phyloP scores from a whole-genome alignment of 805 yeast genomes.

The Jamesozyma jinghongensis region DNA sequence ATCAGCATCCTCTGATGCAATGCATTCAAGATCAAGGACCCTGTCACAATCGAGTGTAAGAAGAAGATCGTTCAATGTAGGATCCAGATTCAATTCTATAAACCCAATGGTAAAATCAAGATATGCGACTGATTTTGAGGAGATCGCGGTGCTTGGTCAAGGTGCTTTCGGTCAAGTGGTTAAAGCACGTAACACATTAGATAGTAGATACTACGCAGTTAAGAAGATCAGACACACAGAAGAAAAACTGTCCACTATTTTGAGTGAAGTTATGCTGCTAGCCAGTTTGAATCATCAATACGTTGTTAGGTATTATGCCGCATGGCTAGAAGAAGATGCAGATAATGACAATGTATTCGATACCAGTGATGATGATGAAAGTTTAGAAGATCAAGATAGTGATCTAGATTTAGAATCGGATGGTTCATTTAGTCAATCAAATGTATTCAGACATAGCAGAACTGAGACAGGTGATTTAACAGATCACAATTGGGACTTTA shows the following conservation, averaged over 20 bases:
- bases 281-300: conserved; percentile 92
- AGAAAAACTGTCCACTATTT: conserved; percentile 65
- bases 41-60: conserved; percentile 21
- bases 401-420: conserved; percentile 9
- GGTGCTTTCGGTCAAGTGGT: conserved; percentile 99
- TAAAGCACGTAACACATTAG: conserved; percentile 87
- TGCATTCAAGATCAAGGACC: conserved; percentile 12
- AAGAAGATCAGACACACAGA: conserved; percentile 82
- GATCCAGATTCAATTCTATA: conserved; percentile 29
- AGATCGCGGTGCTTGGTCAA: conserved; percentile 78
- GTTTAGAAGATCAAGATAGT: conserved; percentile 10
- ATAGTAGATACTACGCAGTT: conserved; percentile 90
- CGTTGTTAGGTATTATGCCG: conserved; percentile 92
- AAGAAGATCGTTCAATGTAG: conserved; percentile 36
- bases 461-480: conserved; percentile 13
- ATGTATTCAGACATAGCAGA: conserved; percentile 24
- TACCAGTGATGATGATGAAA: conserved; percentile 27
- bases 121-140: conserved; percentile 90
- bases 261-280: conserved; percentile 84
- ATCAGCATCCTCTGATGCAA: conserved; percentile 7
- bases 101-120: conserved; percentile 44
- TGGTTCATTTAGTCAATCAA: conserved; percentile 22
- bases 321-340: conserved; percentile 83
- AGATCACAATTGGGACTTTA: conserved; percentile 48
- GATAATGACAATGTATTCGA: conserved; percentile 31